Percentiles rank a stretch among this genome's conserved stretches.
Evolutionary conservation across 768 basidiomycete species (phyloP).

Genomic region (Trametes meyenii): DNA sequence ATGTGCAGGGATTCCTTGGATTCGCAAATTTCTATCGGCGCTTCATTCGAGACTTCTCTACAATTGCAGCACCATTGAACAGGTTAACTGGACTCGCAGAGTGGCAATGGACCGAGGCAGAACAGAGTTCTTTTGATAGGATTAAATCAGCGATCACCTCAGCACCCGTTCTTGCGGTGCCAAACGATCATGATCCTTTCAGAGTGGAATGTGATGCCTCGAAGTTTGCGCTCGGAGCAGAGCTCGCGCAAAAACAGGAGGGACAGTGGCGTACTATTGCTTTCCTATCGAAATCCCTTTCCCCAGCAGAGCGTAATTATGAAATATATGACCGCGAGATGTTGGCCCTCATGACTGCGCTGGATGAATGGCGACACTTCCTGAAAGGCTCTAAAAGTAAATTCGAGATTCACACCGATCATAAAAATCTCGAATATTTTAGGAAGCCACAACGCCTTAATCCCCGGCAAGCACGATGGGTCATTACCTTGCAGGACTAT

Average conservation of each 20-base stretch:
- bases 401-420: constrained; percentile 33
- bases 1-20: constrained; percentile 31
- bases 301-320: constrained; percentile 20
- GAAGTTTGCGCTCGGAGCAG: constrained; percentile 24
- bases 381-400: constrained; percentile 21
- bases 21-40: constrained; percentile 34
- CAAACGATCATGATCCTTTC: constrained; percentile 11
- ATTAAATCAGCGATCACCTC: constrained; percentile 4
- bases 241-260: constrained; percentile 25
- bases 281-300: constrained; percentile 15
- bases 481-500: constrained; percentile 16
- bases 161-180: constrained; percentile 6
- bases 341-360: constrained; percentile 36
- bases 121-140: background rate
- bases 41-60: constrained; percentile 33
- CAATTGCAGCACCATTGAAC: constrained; percentile 25
- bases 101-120: constrained; percentile 1
- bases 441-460: constrained; percentile 30
- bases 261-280: constrained; percentile 19
- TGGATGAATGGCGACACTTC: constrained; percentile 33
- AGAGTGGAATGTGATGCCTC: constrained; percentile 24
- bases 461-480: constrained; percentile 39
- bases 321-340: constrained; percentile 41
- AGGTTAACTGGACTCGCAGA: constrained; percentile 4
- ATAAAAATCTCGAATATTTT: constrained; percentile 37